Base-by-base conservation (phyloP, 2,329 filamentous ascomycete species). In the Ascochyta koolunga region DNA sequence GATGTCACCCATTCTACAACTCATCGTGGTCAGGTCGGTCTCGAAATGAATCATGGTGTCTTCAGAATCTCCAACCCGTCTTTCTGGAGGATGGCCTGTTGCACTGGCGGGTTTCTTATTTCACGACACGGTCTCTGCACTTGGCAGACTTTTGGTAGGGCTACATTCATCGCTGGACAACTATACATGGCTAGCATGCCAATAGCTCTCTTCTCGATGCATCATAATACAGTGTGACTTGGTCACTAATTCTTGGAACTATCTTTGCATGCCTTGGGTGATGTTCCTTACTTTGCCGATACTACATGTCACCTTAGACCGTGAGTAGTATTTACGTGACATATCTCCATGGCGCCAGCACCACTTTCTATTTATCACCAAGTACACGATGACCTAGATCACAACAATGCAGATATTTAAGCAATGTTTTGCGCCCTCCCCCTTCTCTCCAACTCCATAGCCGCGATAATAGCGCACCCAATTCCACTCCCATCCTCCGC, bases 401-500 rank as follows among this genome's bases (percentile, higher is more conserved):
- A n/a, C n/a, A n/a, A n/a, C n/a, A n/a, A n/a, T n/a, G n/a, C n/a
- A 15, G 9, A 29, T 13, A 13, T 21, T 18, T 21, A 37, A 4
- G 9, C 35, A 13, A 21, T 19, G 13, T 21, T 37, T 11, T 21
- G 19, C 24, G 9, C 19, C 45, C 32, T 36, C 24, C 18, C 24
- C 50, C 58, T 50, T 44, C 60, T 60, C 45, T 62, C 64, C 49
- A 73, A 24, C 37, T 65, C 67, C 69, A 74, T 66, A 15, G 69
- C 70, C 16, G 64, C 67, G 45, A 74, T 68, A 18, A 74, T 62
- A 16, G 69, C 75, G 45, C 74, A 76, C 6, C 76, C 76, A 46
- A 78, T 62, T 5, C 76, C 76, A 44, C 67, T 71, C 29, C 76
- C 76, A 62, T 78, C 76, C 50, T 77, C 75, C 1, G 76, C 76